These are phyloP conservation scores for Suhomyces kunorum DNA, from an alignment of 1,139 yeast genomes.

Conservation along the genomic window DNA sequence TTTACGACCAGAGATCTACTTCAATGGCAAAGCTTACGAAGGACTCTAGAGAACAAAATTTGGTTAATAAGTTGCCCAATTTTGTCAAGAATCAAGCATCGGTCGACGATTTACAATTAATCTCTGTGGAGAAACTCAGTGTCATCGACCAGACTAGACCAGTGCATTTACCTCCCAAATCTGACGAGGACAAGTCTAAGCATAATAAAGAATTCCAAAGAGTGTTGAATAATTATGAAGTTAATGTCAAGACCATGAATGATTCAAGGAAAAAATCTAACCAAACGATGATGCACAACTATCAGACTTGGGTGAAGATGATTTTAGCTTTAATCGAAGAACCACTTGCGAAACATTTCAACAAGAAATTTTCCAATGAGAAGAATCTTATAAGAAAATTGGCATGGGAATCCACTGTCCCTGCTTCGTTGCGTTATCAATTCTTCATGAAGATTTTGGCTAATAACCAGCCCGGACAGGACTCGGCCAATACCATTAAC, in stretches of 20 bases:
- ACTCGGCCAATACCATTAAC: conserved; percentile 19
- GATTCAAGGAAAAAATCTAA: conserved; percentile 25
- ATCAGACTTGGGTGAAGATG: conserved; percentile 32
- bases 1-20: conserved; percentile 39
- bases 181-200: conserved; percentile 34
- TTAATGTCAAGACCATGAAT: conserved; percentile 23
- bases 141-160: conserved; percentile 48
- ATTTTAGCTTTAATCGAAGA: conserved; percentile 21
- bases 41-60: conserved; percentile 34
- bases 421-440: conserved; percentile 29
- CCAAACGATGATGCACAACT: conserved; percentile 22
- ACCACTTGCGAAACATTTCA: conserved; percentile 25
- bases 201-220: conserved; percentile 43
- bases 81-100: conserved; percentile 45
- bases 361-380: conserved; percentile 30
- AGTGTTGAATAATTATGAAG: conserved; percentile 35
- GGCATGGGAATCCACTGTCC: conserved; percentile 43
- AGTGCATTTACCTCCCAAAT: conserved; percentile 48
- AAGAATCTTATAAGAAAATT: conserved; percentile 37
- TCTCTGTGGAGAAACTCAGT: conserved; percentile 45
- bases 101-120: conserved; percentile 42
- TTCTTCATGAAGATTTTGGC: conserved; percentile 33
- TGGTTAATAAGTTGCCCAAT: conserved; percentile 42
- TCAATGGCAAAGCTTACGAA: conserved; percentile 38
- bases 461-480: conserved; percentile 19